phyloP scores from a whole-genome alignment of 352 stramenopile species.

The Phytophthora agathidicida region DNA sequence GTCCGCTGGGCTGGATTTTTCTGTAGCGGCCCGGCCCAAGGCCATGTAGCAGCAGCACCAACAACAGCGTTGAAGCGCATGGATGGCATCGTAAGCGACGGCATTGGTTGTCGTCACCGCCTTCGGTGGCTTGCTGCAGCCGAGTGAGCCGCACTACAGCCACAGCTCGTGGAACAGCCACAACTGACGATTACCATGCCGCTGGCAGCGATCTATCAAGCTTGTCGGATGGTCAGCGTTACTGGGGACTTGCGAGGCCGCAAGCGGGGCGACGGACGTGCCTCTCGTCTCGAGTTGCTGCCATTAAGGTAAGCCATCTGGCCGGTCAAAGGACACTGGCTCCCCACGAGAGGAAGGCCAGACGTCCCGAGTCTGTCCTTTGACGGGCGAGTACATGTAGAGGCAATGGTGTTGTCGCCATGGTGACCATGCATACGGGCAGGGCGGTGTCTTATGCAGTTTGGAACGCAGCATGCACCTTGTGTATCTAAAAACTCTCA shows the following conservation, averaged over 20 bases:
- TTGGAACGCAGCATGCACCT: no score
- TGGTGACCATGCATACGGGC: constrained; percentile 14
- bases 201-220: constrained; percentile 3
- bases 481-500: no score
- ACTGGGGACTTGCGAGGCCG: constrained; percentile 12
- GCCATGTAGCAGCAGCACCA: no score
- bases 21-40: constrained; percentile 8
- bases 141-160: constrained; percentile 5
- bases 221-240: constrained; percentile 5
- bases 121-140: constrained; percentile 4
- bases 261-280: constrained; percentile 2
- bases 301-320: constrained; percentile 27
- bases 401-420: not conserved
- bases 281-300: constrained; percentile 3
- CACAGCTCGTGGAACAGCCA: constrained; percentile 18
- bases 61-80: no score
- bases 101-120: not conserved
- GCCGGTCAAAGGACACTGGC: constrained; percentile 29
- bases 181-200: constrained; percentile 24
- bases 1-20: constrained; percentile 35
- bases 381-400: no score
- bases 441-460: no score
- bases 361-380: no score
- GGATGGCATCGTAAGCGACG: not conserved
- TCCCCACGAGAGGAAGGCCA: constrained; percentile 6